Base-by-base conservation (phyloP, 108 stramenopile species). In the Fistulifera solaris region DNA sequence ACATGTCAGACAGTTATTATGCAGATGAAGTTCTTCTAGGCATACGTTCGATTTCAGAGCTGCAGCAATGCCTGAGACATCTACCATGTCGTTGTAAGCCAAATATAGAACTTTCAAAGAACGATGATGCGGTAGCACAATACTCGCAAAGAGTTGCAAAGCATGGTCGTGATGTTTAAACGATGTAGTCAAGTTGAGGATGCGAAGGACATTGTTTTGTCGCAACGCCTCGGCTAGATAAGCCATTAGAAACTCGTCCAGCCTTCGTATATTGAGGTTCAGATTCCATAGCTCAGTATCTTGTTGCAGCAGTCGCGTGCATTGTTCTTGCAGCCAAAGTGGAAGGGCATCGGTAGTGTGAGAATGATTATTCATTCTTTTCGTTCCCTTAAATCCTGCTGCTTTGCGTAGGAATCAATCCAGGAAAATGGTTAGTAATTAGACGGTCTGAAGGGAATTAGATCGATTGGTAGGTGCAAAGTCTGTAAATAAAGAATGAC, bases 231-330 rank as follows among this genome's bases (percentile, higher is more conserved):
- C 38, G 0, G 50, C 43, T 2, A 76, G 57, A 1, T 26, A 52
- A 17, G 55, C 17, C n/a, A 61, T 56, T 44, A 50, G 57, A 3
- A 26, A 18, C 11, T 19, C 31, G 35, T 67, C 48, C 23, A 76
- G 44, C 14, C 75, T 65, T 25, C 75, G 70, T 40, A 76, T 63
- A 39, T 76, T 76, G 51, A 76, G 42, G 41, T 71, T 71, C 6
- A 76, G 48, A 61, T 76, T 71, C 14, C 27, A 39, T 14, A 76
- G 38, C 14, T 14, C 14, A 7, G 15, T 5, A 52, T 66, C 65
- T 10, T 52, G 59, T 17, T 11, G 31, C 19, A 10, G 23, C 19
- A 66, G 25, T 23, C 65, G 48, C 6, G 25, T 19, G 38, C 65
- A 66, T 15, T 50, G 48, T 21, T 66, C 65, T 23, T 59, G 41